Evolutionary conservation across 2,329 filamentous ascomycete species (phyloP), one percentile per base, ranked within the genome.

Genomic region (Aureobasidium namibiae): DNA sequence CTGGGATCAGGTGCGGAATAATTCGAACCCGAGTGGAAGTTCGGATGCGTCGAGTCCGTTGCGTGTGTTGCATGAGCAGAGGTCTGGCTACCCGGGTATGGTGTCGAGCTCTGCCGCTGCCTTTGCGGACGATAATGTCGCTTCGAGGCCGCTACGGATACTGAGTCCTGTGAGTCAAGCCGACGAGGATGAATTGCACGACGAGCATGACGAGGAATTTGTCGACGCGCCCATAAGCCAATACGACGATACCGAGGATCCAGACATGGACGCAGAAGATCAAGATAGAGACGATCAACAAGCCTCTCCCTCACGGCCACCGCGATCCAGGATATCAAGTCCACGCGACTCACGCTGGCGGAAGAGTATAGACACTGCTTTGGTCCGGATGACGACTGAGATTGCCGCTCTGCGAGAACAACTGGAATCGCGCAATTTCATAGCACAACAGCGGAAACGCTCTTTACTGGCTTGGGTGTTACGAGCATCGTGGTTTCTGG

Each of bases 1-100:
- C 39, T 99, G 94, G 94, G 91, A 96, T 66, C 94, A 97, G 72
- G 92, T 99, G 67, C 95, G 94, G 73, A 88, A 87, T 66, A 96
- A 73, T 50, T 68, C 66, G 16, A 56, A 56, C 13, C 41, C 50
- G 4, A 57, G 59, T 23, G 52, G 45, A n/a, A 58, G 59, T 29
- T 45, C 41, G 0, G 53, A 56, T 11, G 53, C 53, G 8, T 46
- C 41, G 29, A 60, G 57, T 45, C 61, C 61, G 36, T 46, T 60
- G 38, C 49, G 50, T n/a, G 50, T 61, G 7, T 31, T 56, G 24
- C 41, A 53, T 29, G 48, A 39, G 26, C 34, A 46, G 48, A n/a
- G 38, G n/a, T 26, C 52, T 11, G n/a, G 59, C 2, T 59, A 58
- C 54, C 42, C 48, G 18, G 49, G 36, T 16, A 33, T 41, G 24